Evolutionary conservation across 2,329 filamentous ascomycete species (phyloP), one percentile per base, ranked within the genome.

Genomic region (Penicillium sp.): DNA sequence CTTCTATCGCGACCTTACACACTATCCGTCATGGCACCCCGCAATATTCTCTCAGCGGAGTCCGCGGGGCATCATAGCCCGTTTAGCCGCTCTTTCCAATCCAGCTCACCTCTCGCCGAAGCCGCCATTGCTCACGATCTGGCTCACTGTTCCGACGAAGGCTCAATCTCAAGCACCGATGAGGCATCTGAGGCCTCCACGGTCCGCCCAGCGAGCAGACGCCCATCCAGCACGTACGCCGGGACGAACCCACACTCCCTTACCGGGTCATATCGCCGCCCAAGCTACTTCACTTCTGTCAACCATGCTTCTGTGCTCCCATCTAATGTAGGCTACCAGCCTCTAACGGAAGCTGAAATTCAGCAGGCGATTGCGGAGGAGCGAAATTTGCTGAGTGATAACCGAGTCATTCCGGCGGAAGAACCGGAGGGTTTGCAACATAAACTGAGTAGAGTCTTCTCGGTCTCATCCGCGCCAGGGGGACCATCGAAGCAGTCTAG

Each of bases 271-370:
- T 97, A 95, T 78, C 87, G 90, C 58, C 85, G 92, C 49, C 91
- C 92, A 0, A 90, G 87, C 67, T 90, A 89, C 71, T 88, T 95
- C 33, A 91, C 86, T 61, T 90, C 89, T 13, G 88, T 89, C 26
- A 84, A 87, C 1, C 83, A 92, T 57, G 88, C 89, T 3, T 85
- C 89, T 4, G 82, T 96, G 60, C 84, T 91, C 28, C 86, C 87
- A 10, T 71, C 74, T 56, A 66, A 66, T 26, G 63, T 66, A 46
- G 80, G 81, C 13, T 76, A 80, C 59, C 80, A 80, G 38, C 77
- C 77, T 51, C 62, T 85, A 51, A 81, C 79, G 2, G 82, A 82
- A 64, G 78, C 79, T 64, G 86, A 88, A 65, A 78, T 81, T 28
- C 80, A 84, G 53, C 80, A 79, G 46, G 81, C 82, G 2, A 78